Evolutionary conservation across 192 early-diverging fungal genomes (phyloP).

Genomic region (Cetraspora pellucida): DNA sequence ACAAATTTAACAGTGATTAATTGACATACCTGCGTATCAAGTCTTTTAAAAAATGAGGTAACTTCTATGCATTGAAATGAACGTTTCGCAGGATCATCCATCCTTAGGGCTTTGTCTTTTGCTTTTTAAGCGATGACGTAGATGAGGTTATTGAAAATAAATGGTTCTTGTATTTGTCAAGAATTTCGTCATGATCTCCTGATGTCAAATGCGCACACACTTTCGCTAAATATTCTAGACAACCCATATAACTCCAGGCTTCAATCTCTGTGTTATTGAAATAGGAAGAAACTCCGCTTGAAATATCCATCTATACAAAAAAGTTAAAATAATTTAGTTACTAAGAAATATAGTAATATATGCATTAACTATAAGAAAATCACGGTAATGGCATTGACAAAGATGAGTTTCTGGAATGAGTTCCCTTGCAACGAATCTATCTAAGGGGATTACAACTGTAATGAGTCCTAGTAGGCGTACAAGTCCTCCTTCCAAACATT

Average conservation of each 20-base stretch:
- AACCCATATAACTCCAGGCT: conserved; percentile 30
- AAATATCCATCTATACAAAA: conserved; percentile 36
- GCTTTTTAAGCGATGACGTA: conserved; percentile 22
- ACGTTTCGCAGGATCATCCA: conserved; percentile 14
- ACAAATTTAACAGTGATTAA: conserved; percentile 15
- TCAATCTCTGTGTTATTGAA: conserved; percentile 35
- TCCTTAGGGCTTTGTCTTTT: conserved; percentile 22
- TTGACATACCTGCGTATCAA: conserved; percentile 31
- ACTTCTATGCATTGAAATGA: conserved; percentile 36
- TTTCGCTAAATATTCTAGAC: conserved; percentile 32
- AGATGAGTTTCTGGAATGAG: too few species aligned
- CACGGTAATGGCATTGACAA: too few species aligned
- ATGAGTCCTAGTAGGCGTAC: conserved; percentile 34
- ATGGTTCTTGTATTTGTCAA: conserved; percentile 34
- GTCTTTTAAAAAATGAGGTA: conserved; percentile 37
- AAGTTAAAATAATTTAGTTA: conserved; percentile 26
- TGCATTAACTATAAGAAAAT: too few species aligned
- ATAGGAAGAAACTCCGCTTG: conserved; percentile 35
- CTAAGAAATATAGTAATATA: too few species aligned
- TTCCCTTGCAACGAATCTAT: conserved; percentile 35
- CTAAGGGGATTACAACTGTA: conserved; percentile 35
- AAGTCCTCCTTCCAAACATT: conserved; percentile 35
- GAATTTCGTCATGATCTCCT: conserved; percentile 34
- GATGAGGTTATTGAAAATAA: conserved; percentile 15
- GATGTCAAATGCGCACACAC: conserved; percentile 36